Base-by-base conservation (phyloP, 2,329 filamentous ascomycete genomes). In the Ophiocordyceps australis region DNA sequence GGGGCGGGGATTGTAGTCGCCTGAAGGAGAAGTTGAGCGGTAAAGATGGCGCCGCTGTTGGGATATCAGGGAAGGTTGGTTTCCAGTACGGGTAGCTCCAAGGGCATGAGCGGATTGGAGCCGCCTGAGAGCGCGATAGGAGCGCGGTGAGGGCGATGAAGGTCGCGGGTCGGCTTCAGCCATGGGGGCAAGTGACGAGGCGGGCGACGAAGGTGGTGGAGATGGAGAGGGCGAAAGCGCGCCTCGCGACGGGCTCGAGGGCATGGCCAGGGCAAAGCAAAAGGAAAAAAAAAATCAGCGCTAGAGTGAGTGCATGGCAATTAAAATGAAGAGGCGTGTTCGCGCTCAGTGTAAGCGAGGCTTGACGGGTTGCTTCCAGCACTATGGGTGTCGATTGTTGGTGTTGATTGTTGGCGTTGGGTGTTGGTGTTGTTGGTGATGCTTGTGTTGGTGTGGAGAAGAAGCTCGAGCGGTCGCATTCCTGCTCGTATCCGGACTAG, bases 81-180 rank as follows among this genome's bases (percentile, higher is more conserved):
- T 52, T 28, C 54, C 42, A 28, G 56, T 53, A 38, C 65, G 33
- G 13, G 34, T 62, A 33, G 69, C 44, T 43, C 69, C 68, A 28
- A 81, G 51, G 49, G 65, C 59, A 54, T 82, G 76, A 26, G 79
- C 76, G 17, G 78, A 83, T 49, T 82, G 75, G 17, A 81, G 67
- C 44, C 75, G 74, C 37, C 78, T 68, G 32, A 83, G 59, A 24
- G 67, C 64, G 39, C 76, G 68, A 43, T 73, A 67, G 15, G 69
- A 70, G 33, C 70, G 64, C 22, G 73, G 71, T 16, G 71, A 73
- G 14, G 67, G 59, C 32, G 70, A 62, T 24, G 61, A 47, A 39
- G 65, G 57, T 20, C 49, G 44, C 30, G 52, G 8, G 23, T 14
- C 31, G 20, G 9, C 11, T 11, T 10, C 15, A 17, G 10, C 17